Conservation (phyloP, 2,329 filamentous ascomycete genomes). For the Hypoxylon sp. region DNA sequence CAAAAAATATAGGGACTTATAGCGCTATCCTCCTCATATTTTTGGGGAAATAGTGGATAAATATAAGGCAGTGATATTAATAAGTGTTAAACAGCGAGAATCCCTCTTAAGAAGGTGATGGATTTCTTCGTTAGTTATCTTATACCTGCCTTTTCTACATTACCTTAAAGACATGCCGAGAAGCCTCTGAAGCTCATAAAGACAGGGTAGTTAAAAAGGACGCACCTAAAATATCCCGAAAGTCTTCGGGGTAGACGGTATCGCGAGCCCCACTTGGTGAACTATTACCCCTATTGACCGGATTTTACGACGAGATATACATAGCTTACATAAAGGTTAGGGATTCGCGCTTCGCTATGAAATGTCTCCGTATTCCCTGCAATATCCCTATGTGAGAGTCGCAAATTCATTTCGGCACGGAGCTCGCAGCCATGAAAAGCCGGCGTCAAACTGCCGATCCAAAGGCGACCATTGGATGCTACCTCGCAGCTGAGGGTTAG, state of each 20-base stretch:
- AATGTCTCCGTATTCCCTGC: conserved; percentile 3
- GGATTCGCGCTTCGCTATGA: conserved; percentile 1
- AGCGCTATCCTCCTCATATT: too few species aligned
- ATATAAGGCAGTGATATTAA: too few species aligned
- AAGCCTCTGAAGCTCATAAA: neutral
- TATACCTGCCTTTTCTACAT: too few species aligned
- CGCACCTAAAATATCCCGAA: neutral
- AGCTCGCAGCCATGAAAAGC: neutral
- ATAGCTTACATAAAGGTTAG: neutral
- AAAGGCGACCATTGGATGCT: neutral
- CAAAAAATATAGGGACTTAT: too few species aligned
- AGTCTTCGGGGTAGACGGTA: neutral
- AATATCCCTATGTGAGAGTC: neutral
- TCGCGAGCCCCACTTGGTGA: neutral
- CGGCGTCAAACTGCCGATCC: neutral
- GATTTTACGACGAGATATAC: neutral
- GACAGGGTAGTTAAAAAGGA: neutral
- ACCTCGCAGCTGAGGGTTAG: neutral
- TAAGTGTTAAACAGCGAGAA: too few species aligned
- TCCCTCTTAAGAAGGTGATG: too few species aligned
- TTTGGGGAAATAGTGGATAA: too few species aligned
- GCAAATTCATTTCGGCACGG: neutral
- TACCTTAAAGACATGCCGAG: neutral
- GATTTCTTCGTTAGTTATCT: too few species aligned
- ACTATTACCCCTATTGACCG: neutral